Base-by-base conservation (phyloP, 2,329 filamentous ascomycete species). In the Ascochyta rabiei region DNA sequence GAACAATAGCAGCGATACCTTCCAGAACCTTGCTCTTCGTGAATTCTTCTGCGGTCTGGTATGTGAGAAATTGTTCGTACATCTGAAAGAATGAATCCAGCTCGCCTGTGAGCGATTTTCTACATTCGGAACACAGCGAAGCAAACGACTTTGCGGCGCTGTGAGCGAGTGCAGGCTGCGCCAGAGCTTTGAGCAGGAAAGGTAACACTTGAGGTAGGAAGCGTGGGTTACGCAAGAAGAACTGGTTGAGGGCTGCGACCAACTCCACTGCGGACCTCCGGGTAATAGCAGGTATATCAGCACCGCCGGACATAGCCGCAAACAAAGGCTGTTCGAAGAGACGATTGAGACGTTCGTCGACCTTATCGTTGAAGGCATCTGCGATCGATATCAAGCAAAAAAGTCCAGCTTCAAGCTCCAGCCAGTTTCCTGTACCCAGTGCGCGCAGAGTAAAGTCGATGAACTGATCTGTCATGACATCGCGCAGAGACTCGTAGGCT, bases 11-110 rank as follows among this genome's bases (percentile, higher is more conserved):
- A 8, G 89, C 85, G 60, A 95, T 89, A 2, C 86, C 90, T 35
- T 88, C 86, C 5, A 91, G 80, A 0, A 93, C 84, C 62, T 85
- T 86, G 67, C 93, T 89, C 66, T 90, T 90, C 1, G 87, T 87
- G 48, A 86, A 77, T 34, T 84, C 84, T 59, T 93, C 89, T 9
- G 90, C 78, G 7, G 82, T 83, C n/a, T 77, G 76, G 45, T 80
- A 80, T 19, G 75, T 75, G n/a, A 84, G 78, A 45, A 93, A 83
- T n/a, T 80, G 79, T 53, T 84, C 79, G 69, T 92, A 93, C 67
- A 92, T 87, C 26, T 83, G 79, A 39, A 95, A 77, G 66, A 96
- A 93, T 0, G 84, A 84, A 44, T 79, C 78, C 3, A 89, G 81
- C 66, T 93, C 87, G 1, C 82, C 76, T 5, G 86, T 85, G n/a